These are phyloP conservation scores for Kazachstania sp. DNA, from an alignment of 1,139 yeast genomes.

Conservation along the genomic window DNA sequence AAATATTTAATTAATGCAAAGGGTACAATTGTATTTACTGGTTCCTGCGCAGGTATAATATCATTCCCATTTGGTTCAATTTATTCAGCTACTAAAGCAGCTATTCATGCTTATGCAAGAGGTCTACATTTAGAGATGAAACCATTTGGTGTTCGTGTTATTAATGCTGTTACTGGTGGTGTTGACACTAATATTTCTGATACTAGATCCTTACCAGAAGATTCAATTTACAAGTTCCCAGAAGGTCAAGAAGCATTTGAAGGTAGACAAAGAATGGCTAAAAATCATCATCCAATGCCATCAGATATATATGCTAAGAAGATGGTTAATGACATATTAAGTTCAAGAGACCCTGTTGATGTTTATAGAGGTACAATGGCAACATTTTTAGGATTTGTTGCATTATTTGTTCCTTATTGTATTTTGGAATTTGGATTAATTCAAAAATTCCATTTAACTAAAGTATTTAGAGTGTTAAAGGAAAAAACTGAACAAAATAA, in stretches of 20 bases:
- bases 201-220: slow-evolving; percentile 45
- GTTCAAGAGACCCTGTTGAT: slow-evolving; percentile 36
- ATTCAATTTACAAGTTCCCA: slow-evolving; percentile 47
- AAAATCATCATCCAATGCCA: slow-evolving; percentile 48
- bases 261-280: slow-evolving; percentile 54
- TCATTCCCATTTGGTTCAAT: slow-evolving; percentile 67
- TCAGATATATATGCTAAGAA: slow-evolving; percentile 48
- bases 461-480: slow-evolving; percentile 22
- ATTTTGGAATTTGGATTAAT: slow-evolving; percentile 40
- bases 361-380: slow-evolving; percentile 52
- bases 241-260: slow-evolving; percentile 43
- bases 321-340: slow-evolving; percentile 43
- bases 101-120: slow-evolving; percentile 62
- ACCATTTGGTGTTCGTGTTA: slow-evolving; percentile 65
- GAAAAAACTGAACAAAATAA: slow-evolving; percentile 1
- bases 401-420: slow-evolving; percentile 39
- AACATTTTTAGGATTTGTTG: slow-evolving; percentile 32
- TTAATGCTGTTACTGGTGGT: slow-evolving; percentile 64
- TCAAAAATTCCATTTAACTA: slow-evolving; percentile 41
- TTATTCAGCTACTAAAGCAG: slow-evolving; percentile 69
- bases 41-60: slow-evolving; percentile 57
- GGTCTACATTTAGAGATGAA: slow-evolving; percentile 57
- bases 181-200: slow-evolving; percentile 57
- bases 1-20: slow-evolving; percentile 54
- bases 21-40: slow-evolving; percentile 69